These are phyloP conservation scores for Schwanniomyces sp. DNA, from an alignment of 805 yeast species.

Conservation along the genomic window DNA sequence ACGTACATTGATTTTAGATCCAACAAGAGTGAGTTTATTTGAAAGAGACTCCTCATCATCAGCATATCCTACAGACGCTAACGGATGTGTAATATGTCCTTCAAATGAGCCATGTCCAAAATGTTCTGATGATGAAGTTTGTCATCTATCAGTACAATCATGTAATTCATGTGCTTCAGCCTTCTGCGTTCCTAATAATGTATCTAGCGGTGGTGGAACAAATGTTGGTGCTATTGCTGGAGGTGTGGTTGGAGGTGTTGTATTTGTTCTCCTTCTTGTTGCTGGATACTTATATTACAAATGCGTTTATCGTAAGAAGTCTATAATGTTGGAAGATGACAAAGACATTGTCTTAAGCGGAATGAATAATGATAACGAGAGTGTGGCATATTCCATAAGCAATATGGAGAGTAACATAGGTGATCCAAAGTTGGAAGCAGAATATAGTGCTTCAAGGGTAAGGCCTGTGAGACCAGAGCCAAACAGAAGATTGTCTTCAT, in stretches of 20 bases:
- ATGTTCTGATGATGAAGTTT: slow-evolving; percentile 24
- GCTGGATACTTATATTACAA: slow-evolving; percentile 24
- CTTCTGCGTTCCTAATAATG: slow-evolving; percentile 18
- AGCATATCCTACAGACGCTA: slow-evolving; percentile 15
- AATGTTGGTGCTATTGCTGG: slow-evolving; percentile 42
- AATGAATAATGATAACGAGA: slow-evolving; percentile 13
- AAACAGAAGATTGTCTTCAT: slow-evolving; percentile 33
- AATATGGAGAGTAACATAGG: slow-evolving; percentile 14
- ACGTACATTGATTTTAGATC: background rate
- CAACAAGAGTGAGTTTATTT: slow-evolving; percentile 2
- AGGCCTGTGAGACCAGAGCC: slow-evolving; percentile 4
- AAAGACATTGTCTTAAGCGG: slow-evolving; percentile 15
- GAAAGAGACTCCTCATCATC: slow-evolving; percentile 8
- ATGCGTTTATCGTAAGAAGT: slow-evolving; percentile 32
- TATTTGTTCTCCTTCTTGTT: slow-evolving; percentile 20
- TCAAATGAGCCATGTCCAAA: slow-evolving; percentile 22
- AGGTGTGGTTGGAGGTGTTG: slow-evolving; percentile 42
- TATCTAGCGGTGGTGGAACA: slow-evolving; percentile 5
- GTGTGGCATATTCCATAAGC: slow-evolving; percentile 12
- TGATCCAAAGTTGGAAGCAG: slow-evolving; percentile 8
- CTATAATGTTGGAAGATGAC: slow-evolving; percentile 24
- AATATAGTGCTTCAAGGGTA: slow-evolving; percentile 1
- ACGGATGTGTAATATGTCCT: slow-evolving; percentile 38
- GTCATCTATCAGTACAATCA: slow-evolving; percentile 18
- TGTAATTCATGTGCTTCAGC: slow-evolving; percentile 24